Evolutionary conservation across 148 eudicot species (phyloP).

Genomic region (Heliosperma pusillum): DNA sequence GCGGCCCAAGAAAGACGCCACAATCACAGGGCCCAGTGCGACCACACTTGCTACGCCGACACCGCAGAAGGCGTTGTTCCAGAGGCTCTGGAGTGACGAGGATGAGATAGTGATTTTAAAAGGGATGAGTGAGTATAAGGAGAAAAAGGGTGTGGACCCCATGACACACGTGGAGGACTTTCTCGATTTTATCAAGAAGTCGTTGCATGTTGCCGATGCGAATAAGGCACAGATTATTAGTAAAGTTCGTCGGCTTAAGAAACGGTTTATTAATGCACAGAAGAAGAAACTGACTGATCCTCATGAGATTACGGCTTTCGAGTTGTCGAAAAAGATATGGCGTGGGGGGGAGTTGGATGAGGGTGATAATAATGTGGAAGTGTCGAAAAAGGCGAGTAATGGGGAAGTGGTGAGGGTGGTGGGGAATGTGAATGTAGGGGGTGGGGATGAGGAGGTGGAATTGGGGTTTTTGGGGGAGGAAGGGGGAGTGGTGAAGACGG

Average conservation of each 20-base stretch:
- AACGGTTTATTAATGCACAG: conserved; percentile 29
- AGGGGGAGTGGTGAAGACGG: neutral
- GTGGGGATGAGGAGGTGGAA: neutral
- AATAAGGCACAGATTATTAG: conserved; percentile 34
- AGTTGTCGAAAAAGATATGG: conserved; percentile 46
- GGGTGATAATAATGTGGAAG: neutral
- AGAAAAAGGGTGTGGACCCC: conserved; percentile 30
- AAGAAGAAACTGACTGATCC: conserved; percentile 28
- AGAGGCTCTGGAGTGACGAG: conserved; percentile 50
- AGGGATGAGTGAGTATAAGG: conserved; percentile 45
- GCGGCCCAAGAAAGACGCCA: conserved; percentile 18
- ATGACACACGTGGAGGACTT: conserved; percentile 29
- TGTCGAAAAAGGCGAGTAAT: neutral
- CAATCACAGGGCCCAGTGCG: too few species aligned
- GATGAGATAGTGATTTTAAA: conserved; percentile 47
- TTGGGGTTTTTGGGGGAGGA: neutral
- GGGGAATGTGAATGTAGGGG: neutral
- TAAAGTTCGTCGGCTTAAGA: conserved; percentile 39
- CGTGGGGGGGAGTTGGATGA: neutral
- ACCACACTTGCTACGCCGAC: neutral
- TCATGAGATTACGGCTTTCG: conserved; percentile 32
- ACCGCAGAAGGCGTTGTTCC: conserved; percentile 27
- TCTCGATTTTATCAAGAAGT: conserved; percentile 32
- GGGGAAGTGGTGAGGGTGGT: neutral
- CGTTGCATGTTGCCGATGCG: conserved; percentile 28